phyloP scores from a whole-genome alignment of 495 filamentous ascomycete genomes.

The Aspergillus asperescens region DNA sequence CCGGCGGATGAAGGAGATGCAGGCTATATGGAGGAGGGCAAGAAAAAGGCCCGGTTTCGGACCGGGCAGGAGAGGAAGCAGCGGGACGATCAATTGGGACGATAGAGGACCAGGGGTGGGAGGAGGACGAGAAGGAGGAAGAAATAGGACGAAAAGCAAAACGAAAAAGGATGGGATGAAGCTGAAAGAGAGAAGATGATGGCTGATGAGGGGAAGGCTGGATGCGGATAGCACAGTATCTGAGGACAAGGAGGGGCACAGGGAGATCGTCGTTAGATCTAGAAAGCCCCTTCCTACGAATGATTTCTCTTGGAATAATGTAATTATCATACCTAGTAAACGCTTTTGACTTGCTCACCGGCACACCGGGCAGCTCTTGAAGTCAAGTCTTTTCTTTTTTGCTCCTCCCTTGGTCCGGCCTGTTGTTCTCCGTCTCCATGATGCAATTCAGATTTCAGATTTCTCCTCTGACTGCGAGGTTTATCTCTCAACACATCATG shows the following conservation, averaged over 20 bases:
- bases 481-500: not conserved
- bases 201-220: not conserved
- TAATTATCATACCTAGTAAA: no score
- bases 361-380: slow-evolving; percentile 20
- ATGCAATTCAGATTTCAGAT: not conserved
- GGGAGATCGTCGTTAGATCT: not conserved
- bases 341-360: slow-evolving; percentile 20
- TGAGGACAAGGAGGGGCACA: not conserved
- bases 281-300: not conserved
- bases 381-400: slow-evolving; percentile 9
- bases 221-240: not conserved
- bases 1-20: slow-evolving; percentile 13
- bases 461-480: not conserved
- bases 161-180: not conserved
- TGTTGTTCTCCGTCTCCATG: slow-evolving; percentile 7
- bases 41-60: slow-evolving; percentile 26
- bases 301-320: no score
- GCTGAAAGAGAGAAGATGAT: not conserved
- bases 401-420: slow-evolving; percentile 9
- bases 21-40: slow-evolving; percentile 8
- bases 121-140: not conserved
- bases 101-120: not conserved
- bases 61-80: slow-evolving; percentile 18
- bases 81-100: slow-evolving; percentile 12
- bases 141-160: not conserved